These are phyloP conservation scores for Candida nitratophila DNA, from an alignment of 805 yeast genomes.

Conservation along the genomic window DNA sequence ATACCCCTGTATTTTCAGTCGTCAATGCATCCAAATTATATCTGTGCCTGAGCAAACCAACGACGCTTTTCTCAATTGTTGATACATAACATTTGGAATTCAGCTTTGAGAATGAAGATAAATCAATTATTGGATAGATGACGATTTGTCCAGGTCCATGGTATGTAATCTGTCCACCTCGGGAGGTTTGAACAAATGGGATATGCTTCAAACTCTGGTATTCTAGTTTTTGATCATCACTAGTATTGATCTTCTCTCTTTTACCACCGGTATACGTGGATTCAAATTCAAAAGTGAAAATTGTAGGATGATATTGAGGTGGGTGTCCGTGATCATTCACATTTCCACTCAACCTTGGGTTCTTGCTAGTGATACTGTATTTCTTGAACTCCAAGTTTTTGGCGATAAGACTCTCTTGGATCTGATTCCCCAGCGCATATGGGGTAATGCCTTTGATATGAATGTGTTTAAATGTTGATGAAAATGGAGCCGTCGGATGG, in stretches of 20 bases:
- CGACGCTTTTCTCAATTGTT: conserved; percentile 35
- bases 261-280: conserved; percentile 92
- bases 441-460: conserved; percentile 32
- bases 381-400: conserved; percentile 52
- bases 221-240: conserved; percentile 13
- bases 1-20: conserved; percentile 81
- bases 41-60: conserved; percentile 12
- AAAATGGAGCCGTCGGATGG: conserved; percentile 14
- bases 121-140: conserved; percentile 70
- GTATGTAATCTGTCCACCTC: conserved; percentile 96
- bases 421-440: conserved; percentile 41
- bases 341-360: no score
- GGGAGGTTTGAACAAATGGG: conserved; percentile 62
- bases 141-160: conserved; percentile 96
- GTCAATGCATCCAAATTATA: conserved; percentile 37
- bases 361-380: conserved; percentile 14
- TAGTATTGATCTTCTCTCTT: conserved; percentile 54
- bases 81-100: conserved; percentile 47
- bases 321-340: no score
- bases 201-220: conserved; percentile 36
- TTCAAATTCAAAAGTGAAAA: conserved; percentile 77
- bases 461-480: conserved; percentile 34
- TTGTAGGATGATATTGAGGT: conserved; percentile 52
- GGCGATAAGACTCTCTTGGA: conserved; percentile 50
- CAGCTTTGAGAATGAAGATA: conserved; percentile 47